Evolutionary conservation across 2,329 filamentous ascomycete species (phyloP), one percentile per base, ranked within the genome.

Genomic region (Beauveria medogensis): DNA sequence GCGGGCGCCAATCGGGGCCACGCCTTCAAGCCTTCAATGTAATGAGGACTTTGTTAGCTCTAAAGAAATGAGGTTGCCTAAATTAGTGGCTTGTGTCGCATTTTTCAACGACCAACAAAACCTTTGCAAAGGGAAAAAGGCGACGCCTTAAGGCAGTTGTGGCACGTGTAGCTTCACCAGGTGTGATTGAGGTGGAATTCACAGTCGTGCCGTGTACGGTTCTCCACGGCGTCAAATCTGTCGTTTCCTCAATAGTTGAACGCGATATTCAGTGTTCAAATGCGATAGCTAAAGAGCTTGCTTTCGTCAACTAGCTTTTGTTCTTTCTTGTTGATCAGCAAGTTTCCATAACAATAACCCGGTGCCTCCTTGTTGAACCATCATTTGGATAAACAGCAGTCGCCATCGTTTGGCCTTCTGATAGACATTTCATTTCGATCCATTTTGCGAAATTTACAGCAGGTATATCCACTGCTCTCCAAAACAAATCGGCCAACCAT

Each of bases 401-500:
- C 18, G 18, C 18, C 40, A 18, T 41, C 40, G 2, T 41, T n/a
- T 41, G 40, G 8, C 8, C 18, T n/a, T 41, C 18, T 9, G 40
- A 16, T n/a, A 41, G 40, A 63, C 76, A 76, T 64, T 73, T 75
- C 52, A 64, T 70, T 70, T 85, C 82, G 2, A 83, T 65, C 81
- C 80, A 83, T 67, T 78, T 82, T 20, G 81, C 78, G 64, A 85
- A 80, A 66, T 75, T 76, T 55, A 85, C 82, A 6, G 78, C 78
- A 0, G 82, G 82, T 54, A 78, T 77, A 64, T 86, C 83, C 18
- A 85, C 77, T 2, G 74, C 73, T 24, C 82, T 74, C 77, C 80
- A 83, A 62, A 82, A 84, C 4, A 85, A 64, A 63, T 86, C 82
- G 1, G 81, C 78, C 60, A 75, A 77, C 76, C 80, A 83, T 16